These are phyloP conservation scores for Tolypocladium amazonense DNA, from an alignment of 2,329 filamentous ascomycete species.

Conservation along the genomic window DNA sequence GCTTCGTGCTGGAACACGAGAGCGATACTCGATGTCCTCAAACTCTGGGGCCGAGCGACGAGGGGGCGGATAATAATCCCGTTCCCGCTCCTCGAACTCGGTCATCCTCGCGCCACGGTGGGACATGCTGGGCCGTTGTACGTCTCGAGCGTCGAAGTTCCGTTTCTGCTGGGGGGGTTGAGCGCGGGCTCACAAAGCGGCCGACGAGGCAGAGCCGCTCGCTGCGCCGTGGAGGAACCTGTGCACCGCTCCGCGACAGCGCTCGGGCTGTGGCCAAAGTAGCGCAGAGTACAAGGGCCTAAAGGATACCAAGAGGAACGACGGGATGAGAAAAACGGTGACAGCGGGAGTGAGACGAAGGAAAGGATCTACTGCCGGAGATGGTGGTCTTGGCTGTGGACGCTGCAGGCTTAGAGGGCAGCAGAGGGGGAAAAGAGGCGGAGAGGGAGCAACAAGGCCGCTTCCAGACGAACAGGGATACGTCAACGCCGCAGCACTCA, in stretches of 20 bases:
- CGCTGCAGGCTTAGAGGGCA: neutral
- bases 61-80: constrained; percentile 29
- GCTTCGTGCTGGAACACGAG: constrained; percentile 11
- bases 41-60: constrained; percentile 19
- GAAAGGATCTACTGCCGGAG: neutral
- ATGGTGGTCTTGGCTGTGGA: neutral
- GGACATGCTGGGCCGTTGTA: constrained; percentile 6
- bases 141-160: neutral
- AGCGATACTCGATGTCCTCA: constrained; percentile 13
- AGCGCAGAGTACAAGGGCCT: neutral
- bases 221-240: neutral
- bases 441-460: neutral
- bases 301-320: neutral
- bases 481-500: neutral
- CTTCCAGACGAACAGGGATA: neutral
- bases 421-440: neutral
- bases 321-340: too few relatives aligned
- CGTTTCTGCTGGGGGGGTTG: neutral
- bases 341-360: neutral
- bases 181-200: neutral
- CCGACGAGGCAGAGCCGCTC: neutral
- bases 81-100: constrained; percentile 37
- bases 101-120: constrained; percentile 12
- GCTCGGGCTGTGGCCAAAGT: neutral
- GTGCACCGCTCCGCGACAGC: neutral